phyloP scores from a whole-genome alignment of 768 basidiomycete species.

The Podaxis sp. region DNA sequence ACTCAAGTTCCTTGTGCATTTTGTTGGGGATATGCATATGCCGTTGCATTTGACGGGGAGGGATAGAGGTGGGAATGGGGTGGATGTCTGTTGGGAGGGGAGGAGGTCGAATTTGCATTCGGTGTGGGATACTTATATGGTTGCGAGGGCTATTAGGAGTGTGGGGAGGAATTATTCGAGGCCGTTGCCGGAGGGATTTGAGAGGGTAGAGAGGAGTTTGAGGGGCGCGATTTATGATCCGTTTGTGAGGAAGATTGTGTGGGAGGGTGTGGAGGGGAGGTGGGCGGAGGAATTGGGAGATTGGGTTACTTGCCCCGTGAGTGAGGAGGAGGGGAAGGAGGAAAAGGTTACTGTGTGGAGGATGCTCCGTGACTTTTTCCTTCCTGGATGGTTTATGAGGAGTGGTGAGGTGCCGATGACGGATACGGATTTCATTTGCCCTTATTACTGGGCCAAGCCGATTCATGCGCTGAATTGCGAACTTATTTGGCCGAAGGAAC shows the following conservation, averaged over 20 bases:
- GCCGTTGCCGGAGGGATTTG: conserved; percentile 53
- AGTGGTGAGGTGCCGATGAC: conserved; percentile 24
- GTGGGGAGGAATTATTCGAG: conserved; percentile 73
- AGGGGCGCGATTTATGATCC: conserved; percentile 85
- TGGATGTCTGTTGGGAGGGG: conserved; percentile 72
- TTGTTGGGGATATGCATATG: conserved; percentile 90
- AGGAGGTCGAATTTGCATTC: conserved; percentile 80
- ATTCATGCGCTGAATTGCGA: conserved; percentile 81
- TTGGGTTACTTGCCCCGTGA: conserved; percentile 16
- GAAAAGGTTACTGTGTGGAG: neutral
- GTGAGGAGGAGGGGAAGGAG: neutral
- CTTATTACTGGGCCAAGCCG: conserved; percentile 74
- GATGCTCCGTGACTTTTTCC: conserved; percentile 10
- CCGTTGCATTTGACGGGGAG: conserved; percentile 90
- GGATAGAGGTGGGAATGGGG: conserved; percentile 84
- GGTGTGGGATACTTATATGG: conserved; percentile 82
- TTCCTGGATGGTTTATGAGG: conserved; percentile 7
- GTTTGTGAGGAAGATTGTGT: conserved; percentile 50
- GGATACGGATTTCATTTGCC: conserved; percentile 53
- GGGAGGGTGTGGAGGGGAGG: conserved; percentile 10
- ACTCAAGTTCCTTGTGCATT: conserved; percentile 91
- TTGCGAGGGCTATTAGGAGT: conserved; percentile 78
- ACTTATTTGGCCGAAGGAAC: conserved; percentile 73
- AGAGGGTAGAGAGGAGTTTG: conserved; percentile 57
- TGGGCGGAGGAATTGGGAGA: conserved; percentile 8